phyloP scores from a whole-genome alignment of 257 asterid species.

The Solanum chiquidenum region DNA sequence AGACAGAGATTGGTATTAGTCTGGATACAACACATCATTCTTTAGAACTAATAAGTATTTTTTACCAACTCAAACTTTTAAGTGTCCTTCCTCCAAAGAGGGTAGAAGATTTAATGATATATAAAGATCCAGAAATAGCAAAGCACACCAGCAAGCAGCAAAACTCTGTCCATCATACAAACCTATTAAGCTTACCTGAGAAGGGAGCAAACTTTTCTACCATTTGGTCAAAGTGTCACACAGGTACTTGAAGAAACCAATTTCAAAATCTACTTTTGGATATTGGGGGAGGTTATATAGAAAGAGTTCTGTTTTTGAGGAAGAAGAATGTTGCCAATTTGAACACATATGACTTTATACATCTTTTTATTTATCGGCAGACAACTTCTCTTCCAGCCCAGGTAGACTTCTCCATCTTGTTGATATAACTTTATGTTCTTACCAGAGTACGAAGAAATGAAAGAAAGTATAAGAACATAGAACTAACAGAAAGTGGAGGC shows the following conservation, averaged over 20 bases:
- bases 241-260: neutral
- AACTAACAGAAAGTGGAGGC: neutral
- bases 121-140: neutral
- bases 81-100: neutral
- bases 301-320: neutral
- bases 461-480: neutral
- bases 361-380: neutral
- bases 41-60: neutral
- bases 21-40: neutral
- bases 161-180: neutral
- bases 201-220: neutral
- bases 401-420: neutral
- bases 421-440: neutral
- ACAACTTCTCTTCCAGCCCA: neutral
- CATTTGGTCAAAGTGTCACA: neutral
- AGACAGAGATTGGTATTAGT: neutral
- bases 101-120: neutral
- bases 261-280: neutral
- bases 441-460: neutral
- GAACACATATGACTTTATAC: neutral
- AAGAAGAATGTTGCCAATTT: neutral
- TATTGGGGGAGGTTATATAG: neutral
- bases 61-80: neutral
- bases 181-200: neutral
- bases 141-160: neutral